These are phyloP conservation scores for Aspergillus sp. DNA, from an alignment of 2,329 filamentous ascomycete genomes.

Conservation along the genomic window DNA sequence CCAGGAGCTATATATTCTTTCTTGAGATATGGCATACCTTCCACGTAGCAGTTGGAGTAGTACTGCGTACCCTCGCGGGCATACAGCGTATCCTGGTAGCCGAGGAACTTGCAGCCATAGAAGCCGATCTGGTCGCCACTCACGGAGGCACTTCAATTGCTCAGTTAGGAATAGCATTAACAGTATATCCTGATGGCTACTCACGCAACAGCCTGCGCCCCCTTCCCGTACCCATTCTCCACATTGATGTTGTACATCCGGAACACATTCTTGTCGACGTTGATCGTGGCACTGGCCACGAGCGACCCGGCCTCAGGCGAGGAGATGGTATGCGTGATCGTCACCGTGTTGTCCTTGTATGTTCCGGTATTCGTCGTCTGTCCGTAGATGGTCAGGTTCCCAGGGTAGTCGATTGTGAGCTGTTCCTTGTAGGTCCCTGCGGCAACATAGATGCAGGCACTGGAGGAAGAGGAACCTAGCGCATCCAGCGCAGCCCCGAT, in stretches of 20 bases:
- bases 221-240: constrained; percentile 33
- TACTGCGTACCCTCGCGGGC: constrained; percentile 34
- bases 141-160: constrained; percentile 21
- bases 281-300: constrained; percentile 31
- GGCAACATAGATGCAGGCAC: constrained; percentile 34
- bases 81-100: constrained; percentile 38
- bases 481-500: constrained; percentile 27
- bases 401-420: constrained; percentile 28
- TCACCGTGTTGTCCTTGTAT: constrained; percentile 33
- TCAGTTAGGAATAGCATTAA: too few species aligned
- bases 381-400: constrained; percentile 31
- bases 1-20: not conserved
- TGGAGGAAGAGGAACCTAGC: constrained; percentile 19
- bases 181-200: not conserved
- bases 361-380: constrained; percentile 27
- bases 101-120: constrained; percentile 34
- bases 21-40: constrained; percentile 16
- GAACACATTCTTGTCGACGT: constrained; percentile 26
- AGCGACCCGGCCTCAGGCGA: constrained; percentile 29
- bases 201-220: constrained; percentile 35
- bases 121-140: constrained; percentile 33
- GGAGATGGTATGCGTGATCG: constrained; percentile 31
- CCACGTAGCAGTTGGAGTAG: constrained; percentile 32
- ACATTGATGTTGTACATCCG: constrained; percentile 38
- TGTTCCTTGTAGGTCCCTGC: constrained; percentile 34